phyloP scores from a whole-genome alignment of 345 rosid genomes.

The Heritiera littoralis region DNA sequence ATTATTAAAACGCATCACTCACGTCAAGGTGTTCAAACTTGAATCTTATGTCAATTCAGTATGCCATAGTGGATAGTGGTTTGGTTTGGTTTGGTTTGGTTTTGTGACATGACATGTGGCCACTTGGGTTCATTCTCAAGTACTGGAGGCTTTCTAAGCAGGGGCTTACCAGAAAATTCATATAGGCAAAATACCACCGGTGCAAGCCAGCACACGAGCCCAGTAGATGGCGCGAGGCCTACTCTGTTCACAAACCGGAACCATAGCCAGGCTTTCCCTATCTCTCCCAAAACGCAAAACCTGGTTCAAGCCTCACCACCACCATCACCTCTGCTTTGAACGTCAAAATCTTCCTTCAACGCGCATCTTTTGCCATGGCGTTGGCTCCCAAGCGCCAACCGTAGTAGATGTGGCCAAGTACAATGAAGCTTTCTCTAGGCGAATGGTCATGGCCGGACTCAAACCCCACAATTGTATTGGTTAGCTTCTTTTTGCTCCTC shows the following conservation, averaged over 20 bases:
- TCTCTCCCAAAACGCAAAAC: constrained; percentile 31
- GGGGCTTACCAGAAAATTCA: neutral
- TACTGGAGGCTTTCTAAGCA: too few relatives aligned
- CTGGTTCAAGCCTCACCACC: constrained; percentile 27
- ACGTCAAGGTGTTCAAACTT: too few relatives aligned
- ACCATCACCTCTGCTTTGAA: neutral
- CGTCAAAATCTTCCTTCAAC: constrained; percentile 28
- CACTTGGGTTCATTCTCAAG: too few relatives aligned
- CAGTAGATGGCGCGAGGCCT: constrained; percentile 54
- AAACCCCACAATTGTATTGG: constrained; percentile 81
- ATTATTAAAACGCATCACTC: too few relatives aligned
- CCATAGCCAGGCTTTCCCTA: constrained; percentile 32
- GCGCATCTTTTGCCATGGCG: constrained; percentile 48
- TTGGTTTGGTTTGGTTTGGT: too few relatives aligned
- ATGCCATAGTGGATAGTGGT: too few relatives aligned
- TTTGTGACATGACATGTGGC: too few relatives aligned
- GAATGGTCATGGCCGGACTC: constrained; percentile 88
- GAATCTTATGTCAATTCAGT: too few relatives aligned
- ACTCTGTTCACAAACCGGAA: constrained; percentile 39
- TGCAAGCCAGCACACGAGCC: neutral
- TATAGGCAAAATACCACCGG: neutral
- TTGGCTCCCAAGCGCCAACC: constrained; percentile 29
- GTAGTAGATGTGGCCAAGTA: constrained; percentile 36
- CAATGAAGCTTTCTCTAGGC: constrained; percentile 55
- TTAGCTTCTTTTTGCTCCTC: constrained; percentile 27